Evolutionary conservation across 306 rosid genomes (phyloP), one percentile per base, ranked within the genome.

Genomic region (Medicago lupulina): DNA sequence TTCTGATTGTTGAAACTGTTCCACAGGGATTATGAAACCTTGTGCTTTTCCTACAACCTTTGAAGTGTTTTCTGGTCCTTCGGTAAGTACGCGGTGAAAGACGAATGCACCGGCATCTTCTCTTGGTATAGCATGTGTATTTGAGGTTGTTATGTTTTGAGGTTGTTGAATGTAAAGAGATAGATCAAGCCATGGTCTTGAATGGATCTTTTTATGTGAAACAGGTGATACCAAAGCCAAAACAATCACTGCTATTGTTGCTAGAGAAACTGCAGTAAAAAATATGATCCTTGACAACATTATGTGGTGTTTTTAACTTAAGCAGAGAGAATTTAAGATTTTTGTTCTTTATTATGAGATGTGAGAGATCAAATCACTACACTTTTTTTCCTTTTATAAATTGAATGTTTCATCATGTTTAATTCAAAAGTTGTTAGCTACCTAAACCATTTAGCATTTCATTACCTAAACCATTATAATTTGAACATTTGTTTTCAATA

Each of bases 81-180:
- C 87, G 0, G 99, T 95, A 1, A 95, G 92, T 1, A 76, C 65
- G 0, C 83, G 87, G 36, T 80, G 89, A 82, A 85, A 92, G 66
- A 95, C 73, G 67, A 92, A 83, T 21, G 95, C 94, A 28, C 78
- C 89, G 0, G 49, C 82, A 62, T 70, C 78, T 75, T 77, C 81
- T 17, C 53, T 70, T 0, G 71, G 41, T 2, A 49, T 77, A 0
- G 71, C 77, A 5, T 80, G 86, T 17, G 79, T 15, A 16, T 57
- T 74, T 16, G 82, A 75, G 80, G 73, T 53, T 75, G 70, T 19
- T 36, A 47, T 54, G 7, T 64, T 64, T 64, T 65, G 87, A 58
- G 91, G 88, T 38, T 87, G 89, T 84, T 92, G 97, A 63, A 94
- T 84, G 88, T 92, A 94, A 57, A 94, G 54, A 49, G 98, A 90